phyloP scores from a whole-genome alignment of 768 basidiomycete species.

The Fibroporia radiculosa region DNA sequence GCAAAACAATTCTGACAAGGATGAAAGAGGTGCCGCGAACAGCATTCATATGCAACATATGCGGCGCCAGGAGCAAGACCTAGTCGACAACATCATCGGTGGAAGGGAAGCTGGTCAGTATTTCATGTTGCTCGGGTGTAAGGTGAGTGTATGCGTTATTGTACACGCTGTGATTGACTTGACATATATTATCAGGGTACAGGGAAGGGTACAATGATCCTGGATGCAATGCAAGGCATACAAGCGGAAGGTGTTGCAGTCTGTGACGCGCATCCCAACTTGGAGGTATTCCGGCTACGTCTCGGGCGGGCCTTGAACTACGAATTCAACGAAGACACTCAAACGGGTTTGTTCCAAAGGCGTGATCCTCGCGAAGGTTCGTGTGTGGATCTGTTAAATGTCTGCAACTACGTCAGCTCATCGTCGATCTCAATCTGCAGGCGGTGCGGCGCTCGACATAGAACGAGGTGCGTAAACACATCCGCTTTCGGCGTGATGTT shows the following conservation, averaged over 20 bases:
- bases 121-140: constrained; percentile 70
- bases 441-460: constrained; percentile 73
- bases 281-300: constrained; percentile 80
- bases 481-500: neutral
- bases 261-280: constrained; percentile 79
- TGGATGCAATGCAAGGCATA: constrained; percentile 71
- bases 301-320: constrained; percentile 83
- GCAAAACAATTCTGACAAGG: constrained; percentile 16
- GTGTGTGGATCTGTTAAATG: neutral
- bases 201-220: constrained; percentile 77
- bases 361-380: constrained; percentile 75
- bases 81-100: constrained; percentile 71
- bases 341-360: constrained; percentile 73
- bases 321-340: constrained; percentile 80
- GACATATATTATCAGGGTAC: constrained; percentile 43
- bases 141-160: constrained; percentile 34
- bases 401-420: neutral
- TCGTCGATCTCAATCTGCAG: constrained; percentile 20
- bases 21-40: constrained; percentile 27
- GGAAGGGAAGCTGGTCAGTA: constrained; percentile 69
- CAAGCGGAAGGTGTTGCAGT: constrained; percentile 67
- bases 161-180: constrained; percentile 9
- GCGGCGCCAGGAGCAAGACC: constrained; percentile 64
- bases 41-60: constrained; percentile 53
- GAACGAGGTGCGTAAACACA: constrained; percentile 50